Evolutionary conservation across 768 basidiomycete genomes (phyloP), one percentile per base, ranked within the genome.

Genomic region (Psilocybe cyanescens): DNA sequence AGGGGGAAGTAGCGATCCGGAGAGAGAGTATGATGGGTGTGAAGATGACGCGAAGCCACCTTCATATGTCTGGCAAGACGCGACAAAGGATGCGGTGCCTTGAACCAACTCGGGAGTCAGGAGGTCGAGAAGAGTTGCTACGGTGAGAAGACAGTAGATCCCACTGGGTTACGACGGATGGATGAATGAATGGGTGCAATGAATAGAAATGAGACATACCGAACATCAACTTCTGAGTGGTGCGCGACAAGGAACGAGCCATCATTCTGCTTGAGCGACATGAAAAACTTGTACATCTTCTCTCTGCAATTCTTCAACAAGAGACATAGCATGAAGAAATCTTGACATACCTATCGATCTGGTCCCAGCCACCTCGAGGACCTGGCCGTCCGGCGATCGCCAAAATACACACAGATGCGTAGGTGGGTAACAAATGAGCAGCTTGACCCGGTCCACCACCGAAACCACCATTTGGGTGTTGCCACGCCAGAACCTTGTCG

Each of bases 31-130:
- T 61, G 87, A 89, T 0, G 92, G 87, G 56, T 91, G 86, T 0
- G 92, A 91, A 0, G 92, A 79, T 1, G 87, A 89, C 1, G 93
- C 83, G 70, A 99, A 96, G 0, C 97, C 97, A 35, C 97, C 97
- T 75, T 99, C 97, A 77, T 97, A 99, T 0, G 96, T 99, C 73
- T 99, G 97, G 71, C 94, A 97, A 3, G 90, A 89, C 0, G 88
- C 87, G 56, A 99, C 79, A 78, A 95, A 99, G 6, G 79, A 84
- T 1, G 91, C 83, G 0, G 90, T 91, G 4, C 89, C 88, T 29
- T 79, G 75, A 3, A 95, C 81, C 44, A 99, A 88, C 59, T 92
- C 94, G 0, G 95, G 94, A 0, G 97, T 98, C 49, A 98, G 76
- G 16, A 99, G 75, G 66, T 97, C 86, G 46, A 98, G 83, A 24